A percentile compares a stretch with the other conserved stretches of the same genome.
Conservation (phyloP, 2,329 filamentous ascomycete genomes). For the Elsinoe australis region DNA sequence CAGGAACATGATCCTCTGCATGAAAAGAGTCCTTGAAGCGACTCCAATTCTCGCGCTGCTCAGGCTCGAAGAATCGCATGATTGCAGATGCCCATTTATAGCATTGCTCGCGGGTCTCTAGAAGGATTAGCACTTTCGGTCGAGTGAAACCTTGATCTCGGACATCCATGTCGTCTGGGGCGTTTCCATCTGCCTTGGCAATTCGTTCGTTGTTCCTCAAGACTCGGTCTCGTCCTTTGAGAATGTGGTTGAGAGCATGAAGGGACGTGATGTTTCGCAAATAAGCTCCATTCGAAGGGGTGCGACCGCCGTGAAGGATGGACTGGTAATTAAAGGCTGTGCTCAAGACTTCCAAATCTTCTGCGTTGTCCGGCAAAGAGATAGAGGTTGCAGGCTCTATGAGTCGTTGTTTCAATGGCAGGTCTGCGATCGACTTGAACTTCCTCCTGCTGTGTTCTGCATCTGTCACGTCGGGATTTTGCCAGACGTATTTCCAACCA, state of each 20-base stretch:
- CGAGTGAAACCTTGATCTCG: slow-evolving; percentile 93
- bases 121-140: slow-evolving; percentile 82
- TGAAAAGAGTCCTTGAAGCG: slow-evolving; percentile 81
- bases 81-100: slow-evolving; percentile 71
- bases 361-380: slow-evolving; percentile 50
- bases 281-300: slow-evolving; percentile 56
- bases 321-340: slow-evolving; percentile 78
- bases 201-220: slow-evolving; percentile 86
- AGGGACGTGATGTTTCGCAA: slow-evolving; percentile 68
- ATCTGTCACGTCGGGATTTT: slow-evolving; percentile 19
- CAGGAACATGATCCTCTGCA: slow-evolving; percentile 53
- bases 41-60: slow-evolving; percentile 92
- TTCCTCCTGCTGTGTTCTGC: slow-evolving; percentile 10
- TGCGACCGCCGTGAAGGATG: slow-evolving; percentile 66
- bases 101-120: slow-evolving; percentile 83
- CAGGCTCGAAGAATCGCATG: slow-evolving; percentile 65
- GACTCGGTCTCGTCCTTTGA: slow-evolving; percentile 86
- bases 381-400: slow-evolving; percentile 47
- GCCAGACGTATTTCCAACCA: slow-evolving; percentile 17
- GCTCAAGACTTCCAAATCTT: slow-evolving; percentile 60
- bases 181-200: slow-evolving; percentile 52
- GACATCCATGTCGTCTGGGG: slow-evolving; percentile 58
- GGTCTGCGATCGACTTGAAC: slow-evolving; percentile 25
- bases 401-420: slow-evolving; percentile 66
- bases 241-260: slow-evolving; percentile 83